These are phyloP conservation scores for Actinomucor elegans DNA, from an alignment of 371 early-diverging fungal species.

Conservation along the genomic window DNA sequence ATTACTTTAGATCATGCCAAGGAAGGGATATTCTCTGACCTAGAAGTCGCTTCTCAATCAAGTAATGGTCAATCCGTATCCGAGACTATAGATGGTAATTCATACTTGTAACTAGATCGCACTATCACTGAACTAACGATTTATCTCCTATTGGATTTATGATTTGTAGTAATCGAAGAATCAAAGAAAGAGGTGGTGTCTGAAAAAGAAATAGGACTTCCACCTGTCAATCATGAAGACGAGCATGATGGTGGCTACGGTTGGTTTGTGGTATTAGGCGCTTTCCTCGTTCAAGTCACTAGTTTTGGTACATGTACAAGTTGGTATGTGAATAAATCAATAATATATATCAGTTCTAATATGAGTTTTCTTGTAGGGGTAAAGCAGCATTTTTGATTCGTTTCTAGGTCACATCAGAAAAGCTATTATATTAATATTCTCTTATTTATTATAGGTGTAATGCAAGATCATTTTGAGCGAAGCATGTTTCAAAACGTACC, in stretches of 20 bases:
- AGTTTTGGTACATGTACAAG: constrained; percentile 48
- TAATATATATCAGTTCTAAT: background rate
- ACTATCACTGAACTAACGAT: too few species aligned
- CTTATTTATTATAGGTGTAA: constrained; percentile 18
- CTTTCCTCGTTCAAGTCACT: constrained; percentile 57
- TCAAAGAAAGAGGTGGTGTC: too few species aligned
- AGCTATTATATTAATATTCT: background rate
- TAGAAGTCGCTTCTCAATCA: constrained; percentile 1
- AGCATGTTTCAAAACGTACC: background rate
- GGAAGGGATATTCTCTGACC: constrained; percentile 2
- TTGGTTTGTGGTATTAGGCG: constrained; percentile 60
- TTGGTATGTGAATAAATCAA: constrained; percentile 20
- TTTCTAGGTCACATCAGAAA: too few species aligned
- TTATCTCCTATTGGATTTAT: too few species aligned
- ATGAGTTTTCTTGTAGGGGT: constrained; percentile 15
- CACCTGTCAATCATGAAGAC: background rate
- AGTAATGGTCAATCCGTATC: constrained; percentile 1
- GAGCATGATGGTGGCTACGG: constrained; percentile 59
- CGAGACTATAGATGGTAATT: constrained; percentile 8
- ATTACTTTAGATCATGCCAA: constrained; percentile 21
- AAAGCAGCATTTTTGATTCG: too few species aligned
- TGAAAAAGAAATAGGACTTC: background rate
- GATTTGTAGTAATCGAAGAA: too few species aligned
- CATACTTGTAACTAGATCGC: too few species aligned
- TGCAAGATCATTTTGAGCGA: constrained; percentile 29